Evolutionary conservation across 23 red algal genomes (phyloP), one percentile per base, ranked within the genome.

Genomic region (Gracilaria domingensis): DNA sequence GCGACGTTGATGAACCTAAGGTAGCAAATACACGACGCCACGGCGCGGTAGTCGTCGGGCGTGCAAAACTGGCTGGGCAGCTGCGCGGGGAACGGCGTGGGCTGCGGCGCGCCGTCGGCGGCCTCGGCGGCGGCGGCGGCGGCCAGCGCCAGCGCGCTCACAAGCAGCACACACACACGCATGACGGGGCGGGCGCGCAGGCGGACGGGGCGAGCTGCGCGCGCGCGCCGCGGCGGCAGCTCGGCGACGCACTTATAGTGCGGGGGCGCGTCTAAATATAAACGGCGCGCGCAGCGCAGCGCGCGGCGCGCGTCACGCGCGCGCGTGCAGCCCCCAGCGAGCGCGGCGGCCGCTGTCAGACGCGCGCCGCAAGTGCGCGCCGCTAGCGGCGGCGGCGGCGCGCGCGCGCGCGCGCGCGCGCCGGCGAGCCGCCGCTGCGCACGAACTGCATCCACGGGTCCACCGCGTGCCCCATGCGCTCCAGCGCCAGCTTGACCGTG

Each of bases 361-460:
- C 42, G 42, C 11, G 5, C 4, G 42, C 42, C 42, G 42, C 11
- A 4, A 45, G 42, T 45, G 42, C 11, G 5, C 4, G 42, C 42
- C 18, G 23, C 4, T 16, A 58, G 54, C 23, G 23, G 54, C 18
- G 24, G 8, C 4, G 55, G 3, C 17, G 23, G 55, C 55, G 23
- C 14, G 17, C 55, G 55, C 23, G 17, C 3, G 23, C 23, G 55
- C 14, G 7, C 55, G 55, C 55, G 17, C 14, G 55, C 17, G 55
- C 4, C 11, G 3, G 55, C 55, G 55, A 8, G 9, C 55, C 55
- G 23, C 55, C n/a, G n/a, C n/a, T n/a, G n/a, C n/a, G n/a, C n/a
- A n/a, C n/a, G n/a, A n/a, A n/a, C n/a, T n/a, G 65, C 50, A 79
- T 45, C 85, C 85, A 89, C 28, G 70, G 16, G 18, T 54, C 85